These are phyloP conservation scores for Garcia nutans DNA, from an alignment of 345 rosid genomes.

Conservation along the genomic window DNA sequence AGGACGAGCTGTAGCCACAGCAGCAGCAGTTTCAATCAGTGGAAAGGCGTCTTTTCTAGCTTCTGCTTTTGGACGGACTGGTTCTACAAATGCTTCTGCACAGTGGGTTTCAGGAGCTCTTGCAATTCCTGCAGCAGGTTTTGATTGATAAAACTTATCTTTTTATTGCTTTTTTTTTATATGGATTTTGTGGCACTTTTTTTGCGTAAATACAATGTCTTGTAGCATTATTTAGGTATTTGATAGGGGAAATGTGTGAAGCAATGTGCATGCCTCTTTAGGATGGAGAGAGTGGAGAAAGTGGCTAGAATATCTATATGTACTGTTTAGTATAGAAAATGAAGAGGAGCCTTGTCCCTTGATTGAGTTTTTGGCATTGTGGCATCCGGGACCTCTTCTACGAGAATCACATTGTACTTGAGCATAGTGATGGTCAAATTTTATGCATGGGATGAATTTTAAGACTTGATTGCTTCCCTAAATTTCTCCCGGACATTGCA, in stretches of 20 bases:
- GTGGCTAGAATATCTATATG: background rate
- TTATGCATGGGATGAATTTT: constrained; percentile 8
- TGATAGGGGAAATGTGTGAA: background rate
- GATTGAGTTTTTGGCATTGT: constrained; percentile 30
- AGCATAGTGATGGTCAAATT: constrained; percentile 17
- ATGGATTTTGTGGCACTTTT: constrained; percentile 3
- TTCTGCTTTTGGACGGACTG: constrained; percentile 46
- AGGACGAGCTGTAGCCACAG: constrained; percentile 70
- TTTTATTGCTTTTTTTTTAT: background rate
- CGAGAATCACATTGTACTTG: constrained; percentile 16
- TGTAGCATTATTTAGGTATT: background rate
- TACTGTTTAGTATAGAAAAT: background rate
- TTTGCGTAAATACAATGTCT: background rate
- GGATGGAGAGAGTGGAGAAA: background rate
- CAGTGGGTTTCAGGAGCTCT: constrained; percentile 81
- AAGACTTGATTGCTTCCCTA: constrained; percentile 16
- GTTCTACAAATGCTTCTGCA: constrained; percentile 46
- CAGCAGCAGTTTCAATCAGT: constrained; percentile 55
- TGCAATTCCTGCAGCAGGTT: constrained; percentile 92
- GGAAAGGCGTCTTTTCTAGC: constrained; percentile 54
- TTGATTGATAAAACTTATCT: background rate
- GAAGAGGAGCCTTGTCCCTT: constrained; percentile 41
- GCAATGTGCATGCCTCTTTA: background rate
- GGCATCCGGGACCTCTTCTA: constrained; percentile 37
- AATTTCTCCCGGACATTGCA: constrained; percentile 15